phyloP scores from a whole-genome alignment of 345 rosid species.

The Gossypium thurberi region DNA sequence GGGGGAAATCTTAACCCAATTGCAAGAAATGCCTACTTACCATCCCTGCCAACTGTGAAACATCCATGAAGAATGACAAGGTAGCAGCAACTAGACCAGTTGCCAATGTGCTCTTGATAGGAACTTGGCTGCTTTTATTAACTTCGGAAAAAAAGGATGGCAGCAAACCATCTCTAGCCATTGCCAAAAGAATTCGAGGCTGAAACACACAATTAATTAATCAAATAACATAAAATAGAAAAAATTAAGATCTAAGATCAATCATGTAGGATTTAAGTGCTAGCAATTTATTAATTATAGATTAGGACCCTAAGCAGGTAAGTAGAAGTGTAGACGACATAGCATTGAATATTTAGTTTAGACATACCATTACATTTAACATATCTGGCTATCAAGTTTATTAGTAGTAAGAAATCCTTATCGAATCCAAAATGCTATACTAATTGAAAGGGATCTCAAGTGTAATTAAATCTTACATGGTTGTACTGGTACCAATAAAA shows the following conservation, averaged over 20 bases:
- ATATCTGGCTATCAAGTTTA: not conserved
- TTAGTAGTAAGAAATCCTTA: not conserved
- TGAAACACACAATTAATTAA: slow-evolving; percentile 18
- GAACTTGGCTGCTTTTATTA: slow-evolving; percentile 53
- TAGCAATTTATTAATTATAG: not conserved
- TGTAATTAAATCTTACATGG: not conserved
- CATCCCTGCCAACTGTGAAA: slow-evolving; percentile 69
- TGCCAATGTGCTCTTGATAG: slow-evolving; percentile 56
- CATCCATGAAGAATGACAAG: slow-evolving; percentile 63
- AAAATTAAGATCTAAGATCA: not conserved
- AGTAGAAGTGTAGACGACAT: not conserved
- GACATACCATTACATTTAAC: not conserved
- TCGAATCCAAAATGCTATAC: not conserved
- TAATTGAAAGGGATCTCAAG: not conserved
- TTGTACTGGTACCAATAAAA: not conserved
- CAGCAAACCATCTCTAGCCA: slow-evolving; percentile 81
- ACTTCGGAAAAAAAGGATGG: slow-evolving; percentile 70
- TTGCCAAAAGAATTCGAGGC: slow-evolving; percentile 80
- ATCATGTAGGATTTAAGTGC: not conserved
- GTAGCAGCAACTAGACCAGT: slow-evolving; percentile 57
- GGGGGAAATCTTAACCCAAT: not conserved
- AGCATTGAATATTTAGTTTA: not conserved
- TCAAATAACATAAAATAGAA: not conserved
- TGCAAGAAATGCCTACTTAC: slow-evolving; percentile 28
- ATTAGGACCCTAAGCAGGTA: not conserved